A percentile compares a stretch with the other conserved stretches of the same genome.
phyloP scores from a whole-genome alignment of 495 filamentous ascomycete genomes.

The Penicillium coffeae region DNA sequence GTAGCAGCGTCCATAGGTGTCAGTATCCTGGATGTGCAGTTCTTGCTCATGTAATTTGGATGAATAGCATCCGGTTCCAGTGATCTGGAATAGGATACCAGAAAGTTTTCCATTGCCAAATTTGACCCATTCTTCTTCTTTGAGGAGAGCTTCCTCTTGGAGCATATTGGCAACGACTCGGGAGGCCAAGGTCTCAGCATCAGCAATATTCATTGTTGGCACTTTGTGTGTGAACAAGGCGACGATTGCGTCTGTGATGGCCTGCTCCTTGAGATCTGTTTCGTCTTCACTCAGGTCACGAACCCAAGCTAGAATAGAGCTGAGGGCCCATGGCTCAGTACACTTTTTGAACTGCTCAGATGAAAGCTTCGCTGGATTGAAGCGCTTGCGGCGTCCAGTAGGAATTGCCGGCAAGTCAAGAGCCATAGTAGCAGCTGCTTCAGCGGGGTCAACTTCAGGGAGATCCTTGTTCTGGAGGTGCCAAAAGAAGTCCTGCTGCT shows the following conservation, averaged over 20 bases:
- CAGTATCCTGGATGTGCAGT: conserved; percentile 68
- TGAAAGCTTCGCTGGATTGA: conserved; percentile 82
- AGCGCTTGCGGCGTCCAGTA: conserved; percentile 67
- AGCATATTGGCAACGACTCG: conserved; percentile 81
- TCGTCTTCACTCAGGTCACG: conserved; percentile 82
- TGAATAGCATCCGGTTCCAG: conserved; percentile 88
- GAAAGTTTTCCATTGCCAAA: conserved; percentile 71
- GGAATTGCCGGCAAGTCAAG: conserved; percentile 72
- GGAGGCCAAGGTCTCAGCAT: conserved; percentile 82
- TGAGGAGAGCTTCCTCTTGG: conserved; percentile 68
- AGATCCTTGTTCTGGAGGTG: conserved; percentile 45
- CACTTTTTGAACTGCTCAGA: conserved; percentile 82
- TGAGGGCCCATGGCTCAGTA: conserved; percentile 87
- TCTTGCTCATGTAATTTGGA: conserved; percentile 73
- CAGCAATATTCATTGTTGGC: conserved; percentile 97
- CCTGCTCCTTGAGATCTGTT: conserved; percentile 73
- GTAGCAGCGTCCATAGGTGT: conserved; percentile 74
- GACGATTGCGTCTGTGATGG: conserved; percentile 80
- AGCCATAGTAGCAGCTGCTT: conserved; percentile 47
- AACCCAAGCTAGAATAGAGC: conserved; percentile 81
- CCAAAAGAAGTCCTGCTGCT: conserved; percentile 53
- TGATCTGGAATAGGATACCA: conserved; percentile 90
- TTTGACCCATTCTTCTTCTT: conserved; percentile 98
- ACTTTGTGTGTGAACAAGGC: conserved; percentile 93
- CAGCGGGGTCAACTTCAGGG: conserved; percentile 35